phyloP scores from a whole-genome alignment of 768 basidiomycete species.

The Hypsizygus marmoreus region DNA sequence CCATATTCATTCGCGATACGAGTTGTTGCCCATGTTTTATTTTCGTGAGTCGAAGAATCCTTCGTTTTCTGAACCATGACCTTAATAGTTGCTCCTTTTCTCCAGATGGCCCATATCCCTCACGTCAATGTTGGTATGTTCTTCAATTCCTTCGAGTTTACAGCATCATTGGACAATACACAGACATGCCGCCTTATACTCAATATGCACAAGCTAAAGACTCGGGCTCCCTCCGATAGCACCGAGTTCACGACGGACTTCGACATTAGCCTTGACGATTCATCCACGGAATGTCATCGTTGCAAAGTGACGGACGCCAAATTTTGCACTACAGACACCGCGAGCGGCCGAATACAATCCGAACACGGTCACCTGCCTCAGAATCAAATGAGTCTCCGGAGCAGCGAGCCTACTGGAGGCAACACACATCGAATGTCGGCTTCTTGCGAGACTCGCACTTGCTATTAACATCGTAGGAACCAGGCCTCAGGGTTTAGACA shows the following conservation, averaged over 20 bases:
- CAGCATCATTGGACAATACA: background rate
- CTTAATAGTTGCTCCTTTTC: background rate
- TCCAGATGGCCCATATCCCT: conserved; percentile 11
- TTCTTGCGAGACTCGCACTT: too few relatives aligned
- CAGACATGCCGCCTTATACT: conserved; percentile 14
- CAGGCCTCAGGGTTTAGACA: too few relatives aligned
- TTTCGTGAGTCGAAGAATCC: conserved; percentile 1
- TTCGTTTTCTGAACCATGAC: background rate
- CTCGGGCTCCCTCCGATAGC: background rate
- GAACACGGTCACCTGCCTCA: too few relatives aligned
- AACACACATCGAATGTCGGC: too few relatives aligned
- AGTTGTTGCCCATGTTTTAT: conserved; percentile 3
- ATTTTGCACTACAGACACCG: background rate
- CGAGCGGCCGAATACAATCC: too few relatives aligned
- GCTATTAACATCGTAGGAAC: too few relatives aligned
- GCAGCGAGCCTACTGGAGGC: too few relatives aligned
- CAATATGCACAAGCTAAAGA: conserved; percentile 9
- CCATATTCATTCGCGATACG: conserved; percentile 2
- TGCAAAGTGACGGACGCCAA: background rate
- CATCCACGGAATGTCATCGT: background rate
- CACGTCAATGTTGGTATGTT: conserved; percentile 10
- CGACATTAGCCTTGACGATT: background rate
- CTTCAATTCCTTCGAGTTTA: background rate
- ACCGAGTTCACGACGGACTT: conserved; percentile 6
- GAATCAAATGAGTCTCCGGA: too few relatives aligned